Conservation (phyloP, 768 basidiomycete species). For the Mrakia gelida region DNA sequence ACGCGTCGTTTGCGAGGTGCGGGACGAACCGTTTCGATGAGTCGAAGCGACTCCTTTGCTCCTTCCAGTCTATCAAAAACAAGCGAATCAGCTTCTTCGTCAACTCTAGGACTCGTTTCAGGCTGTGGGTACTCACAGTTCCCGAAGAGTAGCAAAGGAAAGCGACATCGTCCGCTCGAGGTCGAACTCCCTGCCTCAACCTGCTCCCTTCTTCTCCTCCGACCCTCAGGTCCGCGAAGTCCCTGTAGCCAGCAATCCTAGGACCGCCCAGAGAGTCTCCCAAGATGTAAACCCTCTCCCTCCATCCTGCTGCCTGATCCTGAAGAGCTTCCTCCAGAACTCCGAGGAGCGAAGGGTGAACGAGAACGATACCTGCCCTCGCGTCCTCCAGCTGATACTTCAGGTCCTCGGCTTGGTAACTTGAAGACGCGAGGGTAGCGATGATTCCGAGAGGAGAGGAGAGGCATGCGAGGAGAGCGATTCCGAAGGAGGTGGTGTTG, state of each 20-base stretch:
- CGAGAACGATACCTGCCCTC: neutral
- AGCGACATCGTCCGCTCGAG: neutral
- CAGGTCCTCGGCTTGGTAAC: neutral
- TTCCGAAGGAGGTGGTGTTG: conserved; percentile 9
- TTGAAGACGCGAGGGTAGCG: conserved; percentile 3
- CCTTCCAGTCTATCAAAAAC: conserved; percentile 2
- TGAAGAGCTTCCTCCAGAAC: neutral
- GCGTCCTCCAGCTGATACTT: neutral
- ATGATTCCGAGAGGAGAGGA: conserved; percentile 7
- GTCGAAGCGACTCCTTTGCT: conserved; percentile 15
- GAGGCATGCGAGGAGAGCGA: conserved; percentile 13
- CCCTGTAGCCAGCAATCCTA: neutral
- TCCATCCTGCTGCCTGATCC: neutral
- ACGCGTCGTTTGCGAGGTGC: neutral
- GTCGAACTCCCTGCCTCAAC: neutral
- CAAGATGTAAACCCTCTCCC: neutral
- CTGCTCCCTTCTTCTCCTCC: neutral
- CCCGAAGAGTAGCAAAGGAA: conserved; percentile 17
- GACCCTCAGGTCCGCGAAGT: neutral
- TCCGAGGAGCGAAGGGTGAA: neutral
- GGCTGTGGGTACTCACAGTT: neutral
- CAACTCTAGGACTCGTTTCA: neutral
- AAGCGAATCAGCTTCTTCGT: neutral
- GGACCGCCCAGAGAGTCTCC: neutral
- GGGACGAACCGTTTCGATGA: neutral